Evolutionary conservation across 1,139 yeast species (phyloP).

Genomic region (Hanseniaspora uvarum): DNA sequence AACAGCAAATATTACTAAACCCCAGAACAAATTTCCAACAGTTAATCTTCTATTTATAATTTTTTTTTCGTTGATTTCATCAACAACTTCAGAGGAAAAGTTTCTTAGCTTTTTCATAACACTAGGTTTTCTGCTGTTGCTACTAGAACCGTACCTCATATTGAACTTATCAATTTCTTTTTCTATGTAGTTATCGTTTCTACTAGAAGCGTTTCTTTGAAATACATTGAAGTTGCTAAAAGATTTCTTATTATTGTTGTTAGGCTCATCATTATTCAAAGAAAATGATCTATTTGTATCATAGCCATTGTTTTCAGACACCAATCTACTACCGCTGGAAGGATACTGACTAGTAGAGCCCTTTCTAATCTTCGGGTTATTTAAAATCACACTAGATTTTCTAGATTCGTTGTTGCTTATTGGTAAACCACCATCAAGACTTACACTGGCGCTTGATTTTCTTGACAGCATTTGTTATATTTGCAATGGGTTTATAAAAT

Average conservation of each 20-base stretch:
- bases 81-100: slow-evolving; percentile 11
- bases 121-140: slow-evolving; percentile 12
- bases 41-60: slow-evolving; percentile 7
- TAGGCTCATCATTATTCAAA: neutral
- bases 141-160: slow-evolving; percentile 16
- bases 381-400: slow-evolving; percentile 14
- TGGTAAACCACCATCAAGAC: slow-evolving; percentile 13
- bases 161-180: slow-evolving; percentile 18
- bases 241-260: slow-evolving; percentile 4
- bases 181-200: slow-evolving; percentile 17
- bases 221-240: slow-evolving; percentile 16
- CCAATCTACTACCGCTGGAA: neutral
- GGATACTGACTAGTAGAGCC: neutral
- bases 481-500: neutral
- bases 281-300: slow-evolving; percentile 16
- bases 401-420: slow-evolving; percentile 13
- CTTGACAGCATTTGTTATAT: slow-evolving; percentile 6
- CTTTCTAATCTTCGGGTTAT: slow-evolving; percentile 13
- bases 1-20: neutral
- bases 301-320: slow-evolving; percentile 4
- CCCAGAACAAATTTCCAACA: neutral
- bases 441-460: slow-evolving; percentile 10
- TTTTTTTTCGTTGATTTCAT: slow-evolving; percentile 15
- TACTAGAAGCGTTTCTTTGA: slow-evolving; percentile 9
- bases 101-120: slow-evolving; percentile 16